Conservation (phyloP, 139 green algal genomes). For the Chlamydomonas sp. region DNA sequence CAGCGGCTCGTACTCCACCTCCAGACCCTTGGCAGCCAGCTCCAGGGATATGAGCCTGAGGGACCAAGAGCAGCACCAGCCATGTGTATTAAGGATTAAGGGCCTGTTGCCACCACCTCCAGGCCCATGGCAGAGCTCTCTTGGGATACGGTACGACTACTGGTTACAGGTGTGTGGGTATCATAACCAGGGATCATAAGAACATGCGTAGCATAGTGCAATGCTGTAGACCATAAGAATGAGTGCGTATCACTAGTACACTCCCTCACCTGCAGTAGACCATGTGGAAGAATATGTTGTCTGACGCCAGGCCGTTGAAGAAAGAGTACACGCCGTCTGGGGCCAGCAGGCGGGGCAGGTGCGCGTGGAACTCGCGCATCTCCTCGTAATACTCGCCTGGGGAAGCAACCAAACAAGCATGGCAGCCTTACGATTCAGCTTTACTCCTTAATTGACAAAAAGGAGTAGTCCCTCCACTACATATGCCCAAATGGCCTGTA, state of each 20-base stretch:
- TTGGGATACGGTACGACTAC: too few relatives aligned
- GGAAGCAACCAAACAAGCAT: too few relatives aligned
- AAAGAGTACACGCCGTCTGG: slow-evolving; percentile 91
- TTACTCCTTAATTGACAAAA: background rate
- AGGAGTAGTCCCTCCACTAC: background rate
- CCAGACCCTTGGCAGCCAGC: slow-evolving; percentile 71
- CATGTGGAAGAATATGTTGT: slow-evolving; percentile 92
- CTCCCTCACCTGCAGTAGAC: slow-evolving; percentile 74
- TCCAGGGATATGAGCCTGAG: slow-evolving; percentile 67
- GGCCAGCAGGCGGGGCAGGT: slow-evolving; percentile 79
- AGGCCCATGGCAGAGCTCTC: background rate
- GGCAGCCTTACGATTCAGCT: too few relatives aligned
- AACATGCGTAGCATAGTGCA: background rate
- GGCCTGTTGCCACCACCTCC: background rate
- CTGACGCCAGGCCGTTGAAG: slow-evolving; percentile 86
- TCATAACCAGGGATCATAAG: background rate
- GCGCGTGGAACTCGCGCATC: slow-evolving; percentile 76
- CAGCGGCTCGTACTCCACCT: slow-evolving; percentile 74
- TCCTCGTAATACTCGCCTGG: slow-evolving; percentile 83
- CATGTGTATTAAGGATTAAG: background rate
- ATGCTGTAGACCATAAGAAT: background rate
- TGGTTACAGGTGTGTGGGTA: background rate
- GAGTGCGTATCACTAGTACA: background rate
- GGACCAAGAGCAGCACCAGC: background rate
- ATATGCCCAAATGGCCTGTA: background rate